Conservation (phyloP, 768 basidiomycete species). For the Cubamyces sp. region DNA sequence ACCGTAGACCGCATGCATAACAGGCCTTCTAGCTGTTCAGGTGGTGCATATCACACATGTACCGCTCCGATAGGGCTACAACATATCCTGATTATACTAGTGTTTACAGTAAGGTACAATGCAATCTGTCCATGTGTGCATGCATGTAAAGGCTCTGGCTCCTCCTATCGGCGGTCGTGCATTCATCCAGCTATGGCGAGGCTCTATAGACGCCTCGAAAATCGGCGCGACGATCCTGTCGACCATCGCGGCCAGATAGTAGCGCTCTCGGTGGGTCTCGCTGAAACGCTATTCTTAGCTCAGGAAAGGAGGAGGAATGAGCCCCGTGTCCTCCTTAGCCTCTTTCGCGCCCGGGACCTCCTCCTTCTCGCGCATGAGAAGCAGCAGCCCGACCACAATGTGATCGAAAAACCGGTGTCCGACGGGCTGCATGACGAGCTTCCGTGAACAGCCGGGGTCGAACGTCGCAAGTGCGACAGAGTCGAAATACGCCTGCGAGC, state of each 20-base stretch:
- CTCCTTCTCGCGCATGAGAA: slow-evolving; percentile 32
- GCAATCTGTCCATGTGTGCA: not conserved
- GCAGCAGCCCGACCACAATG: slow-evolving; percentile 27
- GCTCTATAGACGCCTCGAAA: not conserved
- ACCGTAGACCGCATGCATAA: not conserved
- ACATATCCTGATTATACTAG: too few species aligned
- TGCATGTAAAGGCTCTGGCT: too few species aligned
- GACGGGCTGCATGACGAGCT: slow-evolving; percentile 28
- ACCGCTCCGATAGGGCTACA: too few species aligned
- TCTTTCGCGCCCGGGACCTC: slow-evolving; percentile 8
- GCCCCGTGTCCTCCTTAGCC: slow-evolving; percentile 7
- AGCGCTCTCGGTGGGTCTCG: not conserved
- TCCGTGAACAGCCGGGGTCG: slow-evolving; percentile 22
- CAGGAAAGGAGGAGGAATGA: not conserved
- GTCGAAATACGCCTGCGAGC: slow-evolving; percentile 22
- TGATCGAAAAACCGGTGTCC: slow-evolving; percentile 30
- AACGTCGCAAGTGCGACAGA: slow-evolving; percentile 27
- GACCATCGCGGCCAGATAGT: not conserved
- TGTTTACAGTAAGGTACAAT: not conserved
- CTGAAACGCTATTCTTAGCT: slow-evolving; percentile 5
- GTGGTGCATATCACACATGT: not conserved
- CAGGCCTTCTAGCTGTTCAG: slow-evolving; percentile 1
- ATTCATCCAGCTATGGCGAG: too few species aligned
- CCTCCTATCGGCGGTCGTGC: too few species aligned
- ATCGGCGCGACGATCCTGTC: not conserved